These are phyloP conservation scores for Cercospora beticola DNA, from an alignment of 2,329 filamentous ascomycete species.

Conservation along the genomic window DNA sequence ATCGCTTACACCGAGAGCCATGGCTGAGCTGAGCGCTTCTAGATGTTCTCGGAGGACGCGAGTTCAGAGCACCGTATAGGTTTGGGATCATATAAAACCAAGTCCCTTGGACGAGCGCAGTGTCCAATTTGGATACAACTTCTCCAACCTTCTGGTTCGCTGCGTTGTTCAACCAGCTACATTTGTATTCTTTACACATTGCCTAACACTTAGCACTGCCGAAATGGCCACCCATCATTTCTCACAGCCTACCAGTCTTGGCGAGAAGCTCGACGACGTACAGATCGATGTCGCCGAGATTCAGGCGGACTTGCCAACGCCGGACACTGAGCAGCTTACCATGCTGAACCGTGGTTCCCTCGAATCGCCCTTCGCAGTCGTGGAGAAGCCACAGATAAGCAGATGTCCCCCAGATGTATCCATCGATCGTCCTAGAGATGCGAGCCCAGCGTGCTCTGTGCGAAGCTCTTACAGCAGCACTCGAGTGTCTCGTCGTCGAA, in stretches of 20 bases:
- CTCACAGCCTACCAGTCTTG: background rate
- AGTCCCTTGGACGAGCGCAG: background rate
- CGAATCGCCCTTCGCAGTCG: background rate
- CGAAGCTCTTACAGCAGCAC: constrained; percentile 1
- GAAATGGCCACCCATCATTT: background rate
- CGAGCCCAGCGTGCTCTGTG: constrained; percentile 1
- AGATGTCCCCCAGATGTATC: background rate
- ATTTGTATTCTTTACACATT: background rate
- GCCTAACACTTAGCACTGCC: background rate
- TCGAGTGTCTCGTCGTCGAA: background rate
- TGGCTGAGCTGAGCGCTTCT: background rate
- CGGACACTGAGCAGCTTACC: background rate
- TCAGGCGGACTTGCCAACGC: background rate
- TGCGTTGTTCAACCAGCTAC: background rate
- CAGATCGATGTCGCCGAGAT: background rate
- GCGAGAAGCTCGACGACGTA: background rate
- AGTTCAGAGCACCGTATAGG: background rate
- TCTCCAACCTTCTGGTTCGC: background rate
- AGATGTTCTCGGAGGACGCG: background rate
- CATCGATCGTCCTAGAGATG: background rate
- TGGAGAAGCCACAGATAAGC: background rate
- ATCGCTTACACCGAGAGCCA: background rate
- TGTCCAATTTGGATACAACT: background rate
- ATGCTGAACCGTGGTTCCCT: background rate
- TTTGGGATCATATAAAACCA: background rate